Conservation (phyloP, 2,329 filamentous ascomycete species). For the Apiospora phragmitis region DNA sequence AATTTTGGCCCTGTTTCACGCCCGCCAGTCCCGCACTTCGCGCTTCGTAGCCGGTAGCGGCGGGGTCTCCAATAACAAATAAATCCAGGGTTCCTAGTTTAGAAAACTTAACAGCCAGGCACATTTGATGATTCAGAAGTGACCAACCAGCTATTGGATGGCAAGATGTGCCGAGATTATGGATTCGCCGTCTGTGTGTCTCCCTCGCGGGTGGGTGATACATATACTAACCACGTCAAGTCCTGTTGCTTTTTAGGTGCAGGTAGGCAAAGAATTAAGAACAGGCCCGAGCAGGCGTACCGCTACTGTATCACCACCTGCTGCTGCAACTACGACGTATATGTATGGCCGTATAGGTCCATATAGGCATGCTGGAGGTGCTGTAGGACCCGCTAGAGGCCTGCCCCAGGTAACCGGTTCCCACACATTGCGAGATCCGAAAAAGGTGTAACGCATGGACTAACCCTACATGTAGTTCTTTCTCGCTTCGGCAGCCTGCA, state of each 20-base stretch:
- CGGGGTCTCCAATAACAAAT: constrained; percentile 4
- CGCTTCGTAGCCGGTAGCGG: neutral
- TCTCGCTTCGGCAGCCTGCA: constrained; percentile 6
- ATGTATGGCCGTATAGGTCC: neutral
- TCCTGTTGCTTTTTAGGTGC: neutral
- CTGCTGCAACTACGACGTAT: neutral
- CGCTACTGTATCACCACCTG: neutral
- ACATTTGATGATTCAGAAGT: neutral
- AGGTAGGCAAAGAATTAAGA: neutral
- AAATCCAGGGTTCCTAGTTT: neutral
- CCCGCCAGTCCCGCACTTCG: neutral
- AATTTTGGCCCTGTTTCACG: neutral
- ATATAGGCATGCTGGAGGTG: neutral
- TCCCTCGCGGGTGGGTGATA: neutral
- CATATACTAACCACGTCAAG: neutral
- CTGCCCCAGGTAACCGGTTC: constrained; percentile 9
- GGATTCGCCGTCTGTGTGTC: neutral
- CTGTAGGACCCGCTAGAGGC: neutral
- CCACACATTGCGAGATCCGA: constrained; percentile 9
- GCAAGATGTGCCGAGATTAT: neutral
- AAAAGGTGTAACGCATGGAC: constrained; percentile 9
- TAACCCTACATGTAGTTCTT: no score
- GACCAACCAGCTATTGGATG: neutral
- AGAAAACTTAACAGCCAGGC: neutral
- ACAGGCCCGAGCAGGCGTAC: neutral